Evolutionary conservation across 805 yeast species (phyloP).

Genomic region (Saccharomyces mikatae): DNA sequence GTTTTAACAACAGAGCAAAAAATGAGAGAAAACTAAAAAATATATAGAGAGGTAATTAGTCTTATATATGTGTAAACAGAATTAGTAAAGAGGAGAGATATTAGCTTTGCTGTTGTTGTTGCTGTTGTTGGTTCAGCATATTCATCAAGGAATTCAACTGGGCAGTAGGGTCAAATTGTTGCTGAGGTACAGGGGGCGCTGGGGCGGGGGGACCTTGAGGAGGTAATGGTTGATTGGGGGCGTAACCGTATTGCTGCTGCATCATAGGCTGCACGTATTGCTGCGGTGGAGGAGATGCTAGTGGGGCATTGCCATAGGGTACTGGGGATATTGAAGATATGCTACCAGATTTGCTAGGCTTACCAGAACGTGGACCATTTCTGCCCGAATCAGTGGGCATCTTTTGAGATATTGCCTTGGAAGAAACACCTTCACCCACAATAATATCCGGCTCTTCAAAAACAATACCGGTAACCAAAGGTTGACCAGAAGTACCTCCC

Average conservation of each 20-base stretch:
- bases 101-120: constrained; percentile 6
- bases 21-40: not conserved
- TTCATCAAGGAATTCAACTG: constrained; percentile 37
- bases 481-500: constrained; percentile 94
- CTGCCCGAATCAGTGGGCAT: constrained; percentile 87
- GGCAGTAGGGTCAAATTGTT: constrained; percentile 31
- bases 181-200: constrained; percentile 18
- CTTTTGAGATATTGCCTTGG: constrained; percentile 82
- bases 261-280: constrained; percentile 5
- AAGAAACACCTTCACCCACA: constrained; percentile 87
- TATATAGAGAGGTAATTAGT: not conserved
- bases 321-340: not conserved
- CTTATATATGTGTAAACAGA: not conserved
- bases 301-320: not conserved
- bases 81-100: not conserved
- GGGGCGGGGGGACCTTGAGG: constrained; percentile 13
- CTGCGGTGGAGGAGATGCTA: constrained; percentile 31
- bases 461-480: constrained; percentile 67
- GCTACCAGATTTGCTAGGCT: constrained; percentile 35
- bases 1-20: not conserved
- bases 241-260: constrained; percentile 6
- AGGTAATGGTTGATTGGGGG: constrained; percentile 13
- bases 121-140: constrained; percentile 35
- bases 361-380: constrained; percentile 77
- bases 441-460: constrained; percentile 98